These are phyloP conservation scores for Chrysoporthe puriensis DNA, from an alignment of 2,329 filamentous ascomycete species.

Conservation along the genomic window DNA sequence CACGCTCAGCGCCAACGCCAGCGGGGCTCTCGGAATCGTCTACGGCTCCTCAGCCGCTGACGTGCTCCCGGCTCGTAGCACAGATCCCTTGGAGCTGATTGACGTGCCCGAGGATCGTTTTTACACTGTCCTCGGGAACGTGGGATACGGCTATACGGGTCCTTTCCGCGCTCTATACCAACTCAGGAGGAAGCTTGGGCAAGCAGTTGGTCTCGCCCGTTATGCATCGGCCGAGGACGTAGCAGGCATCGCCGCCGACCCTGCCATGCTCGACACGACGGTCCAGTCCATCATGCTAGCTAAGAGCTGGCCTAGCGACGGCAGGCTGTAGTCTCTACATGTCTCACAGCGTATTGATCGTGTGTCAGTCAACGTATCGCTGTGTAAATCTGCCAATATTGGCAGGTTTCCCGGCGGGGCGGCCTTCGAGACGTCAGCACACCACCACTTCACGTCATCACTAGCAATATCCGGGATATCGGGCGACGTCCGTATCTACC, in stretches of 20 bases:
- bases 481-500: too few species aligned
- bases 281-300: conserved; percentile 19
- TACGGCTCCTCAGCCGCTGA: too few species aligned
- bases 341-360: too few species aligned
- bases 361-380: conserved; percentile 9
- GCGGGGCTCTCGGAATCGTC: too few species aligned
- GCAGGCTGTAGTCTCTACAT: conserved; percentile 9
- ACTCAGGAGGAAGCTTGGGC: background rate
- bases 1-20: too few species aligned
- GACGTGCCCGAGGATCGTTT: conserved; percentile 3
- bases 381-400: conserved; percentile 17
- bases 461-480: too few species aligned
- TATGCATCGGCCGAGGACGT: too few species aligned
- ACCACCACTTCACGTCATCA: too few species aligned
- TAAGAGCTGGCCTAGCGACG: conserved; percentile 11
- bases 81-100: too few species aligned
- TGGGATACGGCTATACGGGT: conserved; percentile 19
- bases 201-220: background rate
- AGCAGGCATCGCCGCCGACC: conserved; percentile 6
- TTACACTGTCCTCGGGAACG: conserved; percentile 12
- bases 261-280: conserved; percentile 15
- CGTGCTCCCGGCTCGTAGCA: too few species aligned
- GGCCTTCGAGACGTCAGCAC: too few species aligned
- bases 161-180: conserved; percentile 19
- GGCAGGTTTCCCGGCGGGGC: too few species aligned